These are phyloP conservation scores for Corylus avellana DNA, from an alignment of 306 rosid genomes.

Conservation along the genomic window DNA sequence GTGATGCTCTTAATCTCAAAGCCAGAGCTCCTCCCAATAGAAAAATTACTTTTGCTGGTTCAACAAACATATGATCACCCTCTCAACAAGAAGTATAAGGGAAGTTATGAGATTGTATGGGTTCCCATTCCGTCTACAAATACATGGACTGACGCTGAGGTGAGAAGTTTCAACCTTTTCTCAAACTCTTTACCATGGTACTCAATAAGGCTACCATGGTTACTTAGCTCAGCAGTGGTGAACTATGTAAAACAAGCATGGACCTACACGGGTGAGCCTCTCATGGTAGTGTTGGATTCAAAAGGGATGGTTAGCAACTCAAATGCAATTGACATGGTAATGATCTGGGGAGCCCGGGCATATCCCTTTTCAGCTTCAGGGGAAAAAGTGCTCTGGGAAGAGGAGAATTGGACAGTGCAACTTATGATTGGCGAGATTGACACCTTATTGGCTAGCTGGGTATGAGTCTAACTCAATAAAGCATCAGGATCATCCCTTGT, in stretches of 20 bases:
- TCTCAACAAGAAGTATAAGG: conserved; percentile 31
- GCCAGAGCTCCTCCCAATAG: conserved; percentile 40
- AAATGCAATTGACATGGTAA: conserved; percentile 55
- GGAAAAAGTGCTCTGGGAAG: conserved; percentile 57
- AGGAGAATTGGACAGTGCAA: conserved; percentile 49
- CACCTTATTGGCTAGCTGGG: conserved; percentile 53
- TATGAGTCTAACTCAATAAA: conserved; percentile 32
- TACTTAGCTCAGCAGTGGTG: conserved; percentile 42
- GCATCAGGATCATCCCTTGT: conserved; percentile 5
- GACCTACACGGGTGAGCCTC: conserved; percentile 49
- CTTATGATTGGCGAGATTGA: conserved; percentile 46
- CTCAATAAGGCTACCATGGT: conserved; percentile 53
- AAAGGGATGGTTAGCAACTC: conserved; percentile 49
- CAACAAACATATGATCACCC: conserved; percentile 63
- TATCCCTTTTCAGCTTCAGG: conserved; percentile 55
- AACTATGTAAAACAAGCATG: conserved; percentile 44
- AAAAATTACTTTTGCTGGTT: conserved; percentile 48
- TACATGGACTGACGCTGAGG: conserved; percentile 60
- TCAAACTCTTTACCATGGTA: conserved; percentile 58
- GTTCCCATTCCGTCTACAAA: conserved; percentile 54
- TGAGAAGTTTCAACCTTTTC: conserved; percentile 31
- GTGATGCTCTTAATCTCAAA: conserved; percentile 56
- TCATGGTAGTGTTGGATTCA: conserved; percentile 55
- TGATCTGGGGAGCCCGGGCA: conserved; percentile 50
- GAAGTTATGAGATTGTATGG: conserved; percentile 56